Evolutionary conservation across 768 basidiomycete genomes (phyloP).

Genomic region (Leccinum arenicola): DNA sequence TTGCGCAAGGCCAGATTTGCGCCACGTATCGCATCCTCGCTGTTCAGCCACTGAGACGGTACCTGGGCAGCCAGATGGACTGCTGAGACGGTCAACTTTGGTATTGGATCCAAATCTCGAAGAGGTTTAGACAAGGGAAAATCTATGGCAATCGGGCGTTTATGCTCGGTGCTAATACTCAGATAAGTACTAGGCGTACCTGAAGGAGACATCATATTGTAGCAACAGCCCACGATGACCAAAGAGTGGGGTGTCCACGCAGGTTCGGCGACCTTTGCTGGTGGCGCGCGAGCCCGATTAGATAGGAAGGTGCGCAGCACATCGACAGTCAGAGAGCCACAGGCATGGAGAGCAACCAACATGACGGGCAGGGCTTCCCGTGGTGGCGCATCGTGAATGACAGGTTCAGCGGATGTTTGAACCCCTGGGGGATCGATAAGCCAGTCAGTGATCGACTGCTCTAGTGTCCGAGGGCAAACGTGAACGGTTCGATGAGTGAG

Average conservation of each 20-base stretch:
- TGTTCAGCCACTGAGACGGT: slow-evolving; percentile 57
- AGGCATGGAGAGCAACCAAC: slow-evolving; percentile 71
- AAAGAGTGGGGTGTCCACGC: slow-evolving; percentile 52
- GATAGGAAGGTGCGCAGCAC: slow-evolving; percentile 54
- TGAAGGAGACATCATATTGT: slow-evolving; percentile 60
- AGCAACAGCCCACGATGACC: slow-evolving; percentile 75
- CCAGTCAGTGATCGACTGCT: slow-evolving; percentile 52
- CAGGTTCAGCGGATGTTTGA: not conserved
- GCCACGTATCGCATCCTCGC: slow-evolving; percentile 29
- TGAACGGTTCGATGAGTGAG: slow-evolving; percentile 57
- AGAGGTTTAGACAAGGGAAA: slow-evolving; percentile 48
- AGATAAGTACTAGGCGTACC: slow-evolving; percentile 32
- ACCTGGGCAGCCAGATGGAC: slow-evolving; percentile 72
- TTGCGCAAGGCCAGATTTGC: slow-evolving; percentile 60
- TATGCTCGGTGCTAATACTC: slow-evolving; percentile 1
- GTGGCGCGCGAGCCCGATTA: slow-evolving; percentile 17
- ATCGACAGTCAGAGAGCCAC: slow-evolving; percentile 70
- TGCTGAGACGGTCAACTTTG: slow-evolving; percentile 36
- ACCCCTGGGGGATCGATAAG: slow-evolving; percentile 26
- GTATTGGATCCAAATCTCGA: slow-evolving; percentile 14
- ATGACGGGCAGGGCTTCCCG: slow-evolving; percentile 42
- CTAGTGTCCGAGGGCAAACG: slow-evolving; percentile 49
- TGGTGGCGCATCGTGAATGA: not conserved
- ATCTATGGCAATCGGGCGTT: slow-evolving; percentile 35
- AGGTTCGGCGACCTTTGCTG: not conserved